These are phyloP conservation scores for Withania somnifera DNA, from an alignment of 305 asterid genomes.

Conservation along the genomic window DNA sequence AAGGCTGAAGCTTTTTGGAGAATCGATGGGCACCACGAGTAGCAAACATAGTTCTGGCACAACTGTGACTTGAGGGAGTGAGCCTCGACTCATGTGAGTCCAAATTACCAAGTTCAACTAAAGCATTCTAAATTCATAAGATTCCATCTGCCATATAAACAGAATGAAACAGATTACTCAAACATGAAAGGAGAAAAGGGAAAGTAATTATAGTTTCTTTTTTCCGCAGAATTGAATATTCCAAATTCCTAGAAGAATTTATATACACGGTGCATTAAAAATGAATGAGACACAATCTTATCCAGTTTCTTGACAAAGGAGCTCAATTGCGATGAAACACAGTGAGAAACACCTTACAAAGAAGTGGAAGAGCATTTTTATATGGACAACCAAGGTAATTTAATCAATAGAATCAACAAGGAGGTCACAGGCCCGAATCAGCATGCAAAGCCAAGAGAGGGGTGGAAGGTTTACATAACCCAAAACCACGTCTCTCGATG, in stretches of 20 bases:
- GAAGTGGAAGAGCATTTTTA: background rate
- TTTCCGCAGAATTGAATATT: background rate
- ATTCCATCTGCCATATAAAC: background rate
- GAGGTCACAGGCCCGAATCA: background rate
- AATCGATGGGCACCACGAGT: slow-evolving; percentile 18
- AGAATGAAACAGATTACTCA: background rate
- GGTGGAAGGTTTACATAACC: background rate
- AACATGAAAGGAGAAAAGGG: background rate
- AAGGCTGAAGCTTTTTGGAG: slow-evolving; percentile 21
- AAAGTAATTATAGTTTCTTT: background rate
- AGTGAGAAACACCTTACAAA: background rate
- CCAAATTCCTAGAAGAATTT: background rate
- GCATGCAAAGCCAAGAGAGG: background rate
- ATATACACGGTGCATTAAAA: background rate
- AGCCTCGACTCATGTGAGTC: background rate
- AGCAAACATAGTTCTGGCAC: slow-evolving; percentile 23
- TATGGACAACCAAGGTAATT: background rate
- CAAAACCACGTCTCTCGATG: background rate
- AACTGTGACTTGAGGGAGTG: background rate
- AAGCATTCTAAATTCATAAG: background rate
- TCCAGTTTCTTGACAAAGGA: background rate
- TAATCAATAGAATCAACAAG: background rate
- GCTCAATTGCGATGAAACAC: background rate
- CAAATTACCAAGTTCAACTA: background rate
- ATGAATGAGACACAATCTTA: background rate